phyloP scores from a whole-genome alignment of 192 early-diverging fungal species.

The Backusella mclennaniae region DNA sequence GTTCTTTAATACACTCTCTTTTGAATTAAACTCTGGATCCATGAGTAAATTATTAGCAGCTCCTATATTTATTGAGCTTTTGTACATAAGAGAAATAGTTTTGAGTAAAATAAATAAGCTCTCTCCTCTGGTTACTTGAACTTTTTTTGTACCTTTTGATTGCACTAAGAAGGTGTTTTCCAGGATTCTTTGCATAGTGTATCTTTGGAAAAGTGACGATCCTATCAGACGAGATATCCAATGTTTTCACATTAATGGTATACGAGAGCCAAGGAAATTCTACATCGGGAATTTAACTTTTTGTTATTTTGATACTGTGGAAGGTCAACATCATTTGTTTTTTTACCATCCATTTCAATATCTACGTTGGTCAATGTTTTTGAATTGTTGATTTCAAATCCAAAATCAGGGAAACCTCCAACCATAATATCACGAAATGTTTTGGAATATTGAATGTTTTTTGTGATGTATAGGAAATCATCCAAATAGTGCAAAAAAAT shows the following conservation, averaged over 20 bases:
- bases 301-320: not conserved
- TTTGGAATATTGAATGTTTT: not conserved
- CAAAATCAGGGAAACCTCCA: not conserved
- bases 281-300: not conserved
- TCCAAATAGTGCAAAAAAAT: not conserved
- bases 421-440: not conserved
- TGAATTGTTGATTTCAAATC: not conserved
- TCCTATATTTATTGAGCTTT: not conserved
- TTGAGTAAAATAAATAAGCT: no score
- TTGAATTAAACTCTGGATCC: not conserved
- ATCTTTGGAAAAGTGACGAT: not conserved
- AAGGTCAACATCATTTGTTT: not conserved
- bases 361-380: not conserved
- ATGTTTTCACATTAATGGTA: not conserved
- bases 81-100: not conserved
- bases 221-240: not conserved
- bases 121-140: no score
- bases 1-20: not conserved
- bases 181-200: not conserved
- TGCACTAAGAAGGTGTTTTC: not conserved
- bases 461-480: conserved; percentile 14
- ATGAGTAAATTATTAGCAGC: not conserved
- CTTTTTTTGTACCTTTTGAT: not conserved
- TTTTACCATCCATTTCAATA: not conserved
- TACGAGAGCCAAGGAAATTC: not conserved